Conservation (phyloP, 73 alveolate genomes). For the Paramecium octaurelia region DNA sequence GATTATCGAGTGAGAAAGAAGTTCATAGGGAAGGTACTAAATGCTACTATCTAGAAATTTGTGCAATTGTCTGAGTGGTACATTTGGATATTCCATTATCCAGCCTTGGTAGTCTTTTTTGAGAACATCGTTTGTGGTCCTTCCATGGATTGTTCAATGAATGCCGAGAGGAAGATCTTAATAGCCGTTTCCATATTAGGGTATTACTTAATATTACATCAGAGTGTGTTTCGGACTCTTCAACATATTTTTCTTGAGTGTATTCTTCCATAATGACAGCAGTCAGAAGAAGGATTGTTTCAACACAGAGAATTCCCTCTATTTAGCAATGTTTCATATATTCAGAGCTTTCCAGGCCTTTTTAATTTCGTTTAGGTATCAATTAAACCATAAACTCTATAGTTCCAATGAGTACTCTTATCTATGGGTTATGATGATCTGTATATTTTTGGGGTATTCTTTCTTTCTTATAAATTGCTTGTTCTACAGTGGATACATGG, state of each 20-base stretch:
- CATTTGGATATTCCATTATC: slow-evolving; percentile 5
- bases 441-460: neutral
- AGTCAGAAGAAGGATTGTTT: slow-evolving; percentile 9
- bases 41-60: neutral
- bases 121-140: neutral
- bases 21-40: slow-evolving; percentile 3
- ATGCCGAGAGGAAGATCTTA: neutral
- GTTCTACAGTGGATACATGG: neutral
- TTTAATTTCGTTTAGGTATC: neutral
- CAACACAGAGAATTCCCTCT: neutral
- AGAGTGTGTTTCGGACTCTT: neutral
- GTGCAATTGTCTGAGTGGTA: neutral
- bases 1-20: neutral
- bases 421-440: neutral
- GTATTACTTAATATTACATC: neutral
- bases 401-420: neutral
- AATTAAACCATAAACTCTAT: neutral
- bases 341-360: neutral
- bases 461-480: neutral
- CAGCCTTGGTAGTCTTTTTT: neutral
- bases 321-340: neutral
- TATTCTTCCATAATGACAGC: neutral
- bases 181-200: neutral
- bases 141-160: neutral
- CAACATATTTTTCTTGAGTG: neutral